Evolutionary conservation across 495 filamentous ascomycete species (phyloP), one percentile per base, ranked within the genome.

Genomic region (Penicillium waksmanii): DNA sequence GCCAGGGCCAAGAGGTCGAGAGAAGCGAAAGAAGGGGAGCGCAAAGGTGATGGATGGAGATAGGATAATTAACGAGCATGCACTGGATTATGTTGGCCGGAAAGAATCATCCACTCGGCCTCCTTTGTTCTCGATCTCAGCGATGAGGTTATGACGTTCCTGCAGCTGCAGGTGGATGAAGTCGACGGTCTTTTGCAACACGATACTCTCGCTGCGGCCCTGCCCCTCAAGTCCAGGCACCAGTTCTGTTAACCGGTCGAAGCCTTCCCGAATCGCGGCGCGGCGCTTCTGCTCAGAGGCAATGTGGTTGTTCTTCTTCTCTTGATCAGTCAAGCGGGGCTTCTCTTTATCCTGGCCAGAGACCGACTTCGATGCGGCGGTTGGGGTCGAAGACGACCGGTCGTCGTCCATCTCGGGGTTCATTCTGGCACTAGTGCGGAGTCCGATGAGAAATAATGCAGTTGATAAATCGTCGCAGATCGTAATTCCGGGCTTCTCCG

Each of bases 301-400:
- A 63, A 96, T 95, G 68, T 96, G 93, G 64, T 96, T 97, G 60
- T 85, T 85, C 74, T 95, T 96, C 80, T 95, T 96, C 70, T 96
- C 89, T 58, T 89, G 84, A 55, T 93, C 90, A 3, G 89, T 92
- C 55, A 96, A 79, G 18, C 91, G 86, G n/a, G 89, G 89, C 63
- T 86, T 87, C 31, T 90, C 87, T 48, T 80, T 78, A 15, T 78
- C 77, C 40, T 69, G 66, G 56, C 87, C 85, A 8, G 75, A 62
- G 40, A 56, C 63, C 12, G 72, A 73, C 40, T 72, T 74, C 15
- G 73, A 94, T 73, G 53, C 91, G 17, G 87, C 85, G 23, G 66
- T 94, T 79, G 56, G 88, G 75, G 68, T 85, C 70, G 62, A 75
- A 33, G 74, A 76, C 18, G 73, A 75, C 56, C 70, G 69, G 44